Base-by-base conservation (phyloP, 2,329 filamentous ascomycete genomes). In the Colletotrichum sp. region DNA sequence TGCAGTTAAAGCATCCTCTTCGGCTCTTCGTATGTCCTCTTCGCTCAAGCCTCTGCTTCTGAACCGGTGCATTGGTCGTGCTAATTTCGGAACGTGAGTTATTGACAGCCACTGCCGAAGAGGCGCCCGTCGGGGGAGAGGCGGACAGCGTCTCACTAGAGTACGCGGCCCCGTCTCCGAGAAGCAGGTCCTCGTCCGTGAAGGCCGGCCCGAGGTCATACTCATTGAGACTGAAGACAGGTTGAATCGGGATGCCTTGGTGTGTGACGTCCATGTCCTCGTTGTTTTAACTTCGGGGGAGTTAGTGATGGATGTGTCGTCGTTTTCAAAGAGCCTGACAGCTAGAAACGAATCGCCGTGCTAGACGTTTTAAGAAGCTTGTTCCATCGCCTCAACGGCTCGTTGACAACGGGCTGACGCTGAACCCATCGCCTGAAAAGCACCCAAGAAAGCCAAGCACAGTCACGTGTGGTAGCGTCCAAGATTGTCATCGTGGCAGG, bases 11-110 rank as follows among this genome's bases (percentile, higher is more conserved):
- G 83, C 92, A 94, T 10, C 92, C 92, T 18, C 89, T 86, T 28
- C 92, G 88, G 67, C 91, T 93, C 82, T 94, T 94, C 13, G 91
- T 93, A 77, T 94, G 92, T 1, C 92, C 92, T 77, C 91, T 88
- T 71, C 92, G 85, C 81, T 91, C 90, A 30, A 89, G 77, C 60
- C 86, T 84, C 78, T 86, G 85, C 79, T 82, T 86, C 66, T 81
- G 81, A 63, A 76, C 32, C 26, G 78, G 61, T 36, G 79, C 60
- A 1, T 16, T 52, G 9, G 61, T 36, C 21, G n/a, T 14, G 30
- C 18, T 21, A 26, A 14, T 24, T 14, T 59, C 71, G 21, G 21
- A 34, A 18, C 16, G 55, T 30, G 59, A 24, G 21, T 30, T 64
- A 28, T 43, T 28, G 28, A 7, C 30, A 34, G 39, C 21, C 18